Evolutionary conservation across 805 yeast species (phyloP).

Genomic region (Spathaspora sp.): DNA sequence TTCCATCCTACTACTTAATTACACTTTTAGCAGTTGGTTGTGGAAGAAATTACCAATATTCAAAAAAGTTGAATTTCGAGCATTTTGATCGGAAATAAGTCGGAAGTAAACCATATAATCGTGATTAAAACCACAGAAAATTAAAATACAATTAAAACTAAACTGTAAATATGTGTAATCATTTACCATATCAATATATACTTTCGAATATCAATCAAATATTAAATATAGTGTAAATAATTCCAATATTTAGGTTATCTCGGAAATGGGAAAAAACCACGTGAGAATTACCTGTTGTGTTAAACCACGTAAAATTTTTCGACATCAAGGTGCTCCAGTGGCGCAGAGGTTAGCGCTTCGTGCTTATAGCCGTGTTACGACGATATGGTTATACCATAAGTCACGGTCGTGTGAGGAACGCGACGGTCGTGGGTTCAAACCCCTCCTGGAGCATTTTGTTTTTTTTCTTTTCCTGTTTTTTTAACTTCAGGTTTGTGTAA

Average conservation of each 20-base stretch:
- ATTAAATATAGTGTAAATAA: neutral
- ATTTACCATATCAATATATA: too few species aligned
- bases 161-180: too few species aligned
- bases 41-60: neutral
- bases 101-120: neutral
- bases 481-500: neutral
- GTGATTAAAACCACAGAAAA: neutral
- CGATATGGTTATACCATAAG: slow-evolving; percentile 42
- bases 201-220: neutral
- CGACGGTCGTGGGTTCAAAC: slow-evolving; percentile 55
- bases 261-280: neutral
- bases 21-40: neutral
- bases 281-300: neutral
- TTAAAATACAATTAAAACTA: neutral
- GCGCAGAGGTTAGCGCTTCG: slow-evolving; percentile 56
- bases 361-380: slow-evolving; percentile 47
- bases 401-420: slow-evolving; percentile 55
- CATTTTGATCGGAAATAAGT: neutral
- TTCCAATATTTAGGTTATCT: neutral
- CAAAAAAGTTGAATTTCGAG: neutral
- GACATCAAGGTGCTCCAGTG: slow-evolving; percentile 34
- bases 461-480: slow-evolving; percentile 16
- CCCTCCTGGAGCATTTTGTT: slow-evolving; percentile 49
- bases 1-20: neutral
- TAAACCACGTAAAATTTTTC: neutral